phyloP scores from a whole-genome alignment of 805 yeast species.

The Yarrowia deformans region DNA sequence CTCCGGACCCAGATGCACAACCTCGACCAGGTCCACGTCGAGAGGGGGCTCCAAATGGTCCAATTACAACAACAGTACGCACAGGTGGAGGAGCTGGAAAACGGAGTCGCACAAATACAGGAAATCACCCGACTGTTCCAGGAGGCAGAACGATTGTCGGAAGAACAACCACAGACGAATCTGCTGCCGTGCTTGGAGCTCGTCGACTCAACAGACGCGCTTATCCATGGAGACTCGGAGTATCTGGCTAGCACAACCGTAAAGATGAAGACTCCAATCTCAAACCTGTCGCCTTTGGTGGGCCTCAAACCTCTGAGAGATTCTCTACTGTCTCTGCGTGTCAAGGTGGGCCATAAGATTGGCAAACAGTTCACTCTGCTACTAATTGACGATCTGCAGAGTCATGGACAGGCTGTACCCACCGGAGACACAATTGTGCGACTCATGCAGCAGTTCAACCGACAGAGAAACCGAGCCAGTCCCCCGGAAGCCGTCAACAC shows the following conservation, averaged over 20 bases:
- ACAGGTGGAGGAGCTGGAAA: constrained; percentile 69
- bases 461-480: constrained; percentile 15
- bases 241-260: constrained; percentile 4
- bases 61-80: constrained; percentile 60
- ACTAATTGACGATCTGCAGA: constrained; percentile 67
- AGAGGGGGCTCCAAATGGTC: constrained; percentile 59
- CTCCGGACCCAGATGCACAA: constrained; percentile 57
- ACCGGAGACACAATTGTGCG: constrained; percentile 60
- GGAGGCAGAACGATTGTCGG: constrained; percentile 58
- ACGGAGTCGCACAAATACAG: constrained; percentile 63
- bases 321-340: constrained; percentile 61
- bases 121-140: constrained; percentile 57
- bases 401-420: constrained; percentile 61
- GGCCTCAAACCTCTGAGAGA: constrained; percentile 62
- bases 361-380: constrained; percentile 62
- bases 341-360: constrained; percentile 74
- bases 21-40: constrained; percentile 60
- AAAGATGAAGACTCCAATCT: constrained; percentile 48
- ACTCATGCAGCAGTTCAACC: constrained; percentile 50
- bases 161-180: constrained; percentile 48
- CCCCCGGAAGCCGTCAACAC: constrained; percentile 19
- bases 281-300: constrained; percentile 56
- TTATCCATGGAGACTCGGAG: constrained; percentile 60
- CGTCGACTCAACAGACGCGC: constrained; percentile 62
- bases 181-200: constrained; percentile 65